Conservation (phyloP, 225 moss, liverwort and hornwort species). For the Antitrichia curtipendula region DNA sequence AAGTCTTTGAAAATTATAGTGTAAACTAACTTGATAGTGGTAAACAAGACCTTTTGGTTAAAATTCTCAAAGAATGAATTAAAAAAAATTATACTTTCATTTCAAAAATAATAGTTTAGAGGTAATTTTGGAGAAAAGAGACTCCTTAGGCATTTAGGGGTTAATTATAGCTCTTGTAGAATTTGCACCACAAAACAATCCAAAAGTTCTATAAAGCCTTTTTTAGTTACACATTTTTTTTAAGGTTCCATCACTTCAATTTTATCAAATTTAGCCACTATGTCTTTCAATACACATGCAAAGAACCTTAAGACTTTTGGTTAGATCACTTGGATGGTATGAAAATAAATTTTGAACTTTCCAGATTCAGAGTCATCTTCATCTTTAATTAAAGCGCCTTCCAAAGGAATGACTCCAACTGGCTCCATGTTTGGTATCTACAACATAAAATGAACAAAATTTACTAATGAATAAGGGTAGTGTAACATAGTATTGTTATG, state of each 20-base stretch:
- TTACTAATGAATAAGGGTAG: background rate
- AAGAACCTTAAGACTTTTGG: background rate
- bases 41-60: fast-evolving
- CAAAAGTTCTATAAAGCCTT: background rate
- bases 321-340: background rate
- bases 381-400: slow-evolving; percentile 2
- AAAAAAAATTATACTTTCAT: background rate
- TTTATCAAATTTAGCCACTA: background rate
- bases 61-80: background rate
- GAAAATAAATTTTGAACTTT: background rate
- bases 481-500: background rate
- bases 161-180: no score
- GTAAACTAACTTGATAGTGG: fast-evolving
- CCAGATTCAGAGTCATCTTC: background rate
- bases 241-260: background rate
- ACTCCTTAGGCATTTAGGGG: fast-evolving
- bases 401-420: slow-evolving; percentile 14
- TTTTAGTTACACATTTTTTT: no score
- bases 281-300: background rate
- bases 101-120: background rate
- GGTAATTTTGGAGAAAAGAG: background rate
- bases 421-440: slow-evolving; percentile 1
- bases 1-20: background rate
- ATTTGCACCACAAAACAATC: background rate
- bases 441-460: background rate